phyloP scores from a whole-genome alignment of 768 basidiomycete genomes.

The Boletus pseudo-olivaceus region DNA sequence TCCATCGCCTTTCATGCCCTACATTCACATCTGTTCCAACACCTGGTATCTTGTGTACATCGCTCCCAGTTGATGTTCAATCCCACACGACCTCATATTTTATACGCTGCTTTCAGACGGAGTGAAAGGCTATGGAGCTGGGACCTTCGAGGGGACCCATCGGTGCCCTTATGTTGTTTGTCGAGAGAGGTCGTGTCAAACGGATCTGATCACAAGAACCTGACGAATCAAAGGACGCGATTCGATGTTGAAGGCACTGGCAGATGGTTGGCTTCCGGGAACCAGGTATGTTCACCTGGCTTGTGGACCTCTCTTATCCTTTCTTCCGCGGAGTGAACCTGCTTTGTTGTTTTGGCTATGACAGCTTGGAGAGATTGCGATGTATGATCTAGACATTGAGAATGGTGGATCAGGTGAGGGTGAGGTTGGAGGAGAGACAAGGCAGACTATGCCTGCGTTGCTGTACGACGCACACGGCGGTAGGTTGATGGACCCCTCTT shows the following conservation, averaged over 20 bases:
- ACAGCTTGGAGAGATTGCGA: slow-evolving; percentile 55
- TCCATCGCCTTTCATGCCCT: not conserved
- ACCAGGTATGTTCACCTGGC: slow-evolving; percentile 66
- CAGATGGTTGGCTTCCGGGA: slow-evolving; percentile 59
- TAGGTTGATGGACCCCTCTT: slow-evolving; percentile 25
- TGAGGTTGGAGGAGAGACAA: not conserved
- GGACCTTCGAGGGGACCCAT: slow-evolving; percentile 65
- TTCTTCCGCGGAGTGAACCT: not conserved
- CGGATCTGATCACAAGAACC: not conserved
- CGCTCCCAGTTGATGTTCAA: slow-evolving; percentile 68
- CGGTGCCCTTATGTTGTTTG: slow-evolving; percentile 39
- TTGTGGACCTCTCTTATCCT: not conserved
- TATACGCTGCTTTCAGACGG: slow-evolving; percentile 79
- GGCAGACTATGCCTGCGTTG: slow-evolving; percentile 29
- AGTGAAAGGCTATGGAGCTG: slow-evolving; percentile 59
- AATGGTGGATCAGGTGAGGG: not conserved
- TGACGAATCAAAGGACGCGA: slow-evolving; percentile 72
- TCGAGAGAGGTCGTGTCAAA: slow-evolving; percentile 1
- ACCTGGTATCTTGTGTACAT: not conserved
- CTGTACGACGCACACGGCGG: slow-evolving; percentile 56
- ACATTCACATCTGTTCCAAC: not conserved
- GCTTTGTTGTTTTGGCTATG: not conserved
- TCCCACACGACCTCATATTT: slow-evolving; percentile 61
- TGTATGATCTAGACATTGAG: slow-evolving; percentile 51
- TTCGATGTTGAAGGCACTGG: slow-evolving; percentile 78